Base-by-base conservation (phyloP, 805 yeast genomes). In the Brettanomyces anomalus region DNA sequence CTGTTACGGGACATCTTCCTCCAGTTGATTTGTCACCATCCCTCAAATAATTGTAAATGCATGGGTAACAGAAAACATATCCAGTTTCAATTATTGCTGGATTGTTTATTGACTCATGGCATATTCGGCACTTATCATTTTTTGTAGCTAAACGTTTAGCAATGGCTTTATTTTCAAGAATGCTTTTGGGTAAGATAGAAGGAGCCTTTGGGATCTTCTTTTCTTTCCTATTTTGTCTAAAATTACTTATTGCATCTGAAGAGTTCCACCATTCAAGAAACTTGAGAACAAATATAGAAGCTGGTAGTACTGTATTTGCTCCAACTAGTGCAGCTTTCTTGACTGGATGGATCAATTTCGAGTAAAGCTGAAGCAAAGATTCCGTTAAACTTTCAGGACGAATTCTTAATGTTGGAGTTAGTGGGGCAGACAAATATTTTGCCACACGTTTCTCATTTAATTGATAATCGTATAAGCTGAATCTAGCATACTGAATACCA, bases 31-130 rank as follows among this genome's bases (percentile, higher is more conserved):
- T 63, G 42, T 62, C 66, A 1, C 66, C 72, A 36, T 74, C 70
- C 24, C 74, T 68, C 37, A 89, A 65, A 54, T 76, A 75, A 39
- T 74, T 72, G 54, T 77, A 77, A 14, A 89, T 86, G 61, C 97
- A 93, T 11, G 85, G 77, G 60, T 89, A 88, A 61, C 96, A 88
- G 51, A 82, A 85, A 0, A 87, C 95, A 48, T 78, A 80, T 0
- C 98, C 98, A 0, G 97, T 87, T 57, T 89, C 97, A 31, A 90
- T 77, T 11, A 83, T 76, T 0, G 95, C 86, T 3, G 96, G 96
- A 52, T 85, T 87, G 28, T 73, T 74, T 13, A 88, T 74, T 15
- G 59, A 66, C 10, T 76, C 61, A 21, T 72, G 62, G 56, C 97
- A 90, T 13, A 90, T 56, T 1, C 89, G 85, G 61, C 97, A 90